Percentiles rank a stretch among this genome's conserved stretches.
These are phyloP conservation scores for Debaryomyces hansenii DNA, from an alignment of 805 yeast species.

Conservation along the genomic window DNA sequence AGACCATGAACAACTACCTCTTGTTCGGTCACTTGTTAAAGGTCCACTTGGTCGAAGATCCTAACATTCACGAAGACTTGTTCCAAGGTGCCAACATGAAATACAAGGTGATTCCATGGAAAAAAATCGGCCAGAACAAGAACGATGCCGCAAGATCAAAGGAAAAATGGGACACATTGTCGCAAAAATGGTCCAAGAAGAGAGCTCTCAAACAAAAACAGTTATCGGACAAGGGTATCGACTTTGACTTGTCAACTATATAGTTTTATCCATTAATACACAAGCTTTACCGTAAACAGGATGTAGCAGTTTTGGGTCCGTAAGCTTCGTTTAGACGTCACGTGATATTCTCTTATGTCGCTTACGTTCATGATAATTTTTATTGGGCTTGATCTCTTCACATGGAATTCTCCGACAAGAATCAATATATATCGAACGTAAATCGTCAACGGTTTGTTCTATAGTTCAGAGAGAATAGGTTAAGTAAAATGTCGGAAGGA, in stretches of 20 bases:
- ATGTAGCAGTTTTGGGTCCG: too few relatives aligned
- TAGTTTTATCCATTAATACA: constrained; percentile 5
- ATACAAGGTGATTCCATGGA: constrained; percentile 62
- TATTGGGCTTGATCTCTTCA: neutral
- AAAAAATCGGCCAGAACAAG: constrained; percentile 49
- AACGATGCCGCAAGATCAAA: constrained; percentile 59
- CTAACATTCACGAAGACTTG: constrained; percentile 54
- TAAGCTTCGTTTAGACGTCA: neutral
- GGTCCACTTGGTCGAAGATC: constrained; percentile 54
- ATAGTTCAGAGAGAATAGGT: neutral
- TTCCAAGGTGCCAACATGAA: constrained; percentile 55
- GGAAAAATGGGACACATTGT: constrained; percentile 56
- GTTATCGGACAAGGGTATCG: constrained; percentile 59
- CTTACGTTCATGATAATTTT: neutral
- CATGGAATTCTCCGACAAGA: neutral
- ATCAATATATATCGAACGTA: too few relatives aligned
- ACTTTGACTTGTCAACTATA: constrained; percentile 36
- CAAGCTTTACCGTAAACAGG: too few relatives aligned
- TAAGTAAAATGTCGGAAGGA: neutral
- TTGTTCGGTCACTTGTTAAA: constrained; percentile 84
- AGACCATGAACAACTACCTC: constrained; percentile 93
- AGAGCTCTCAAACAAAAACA: constrained; percentile 46
- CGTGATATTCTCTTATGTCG: neutral
- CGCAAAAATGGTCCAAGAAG: constrained; percentile 43
- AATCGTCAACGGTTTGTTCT: too few relatives aligned